phyloP scores from a whole-genome alignment of 177 flowering plant genomes.

The Vitis hybrid region DNA sequence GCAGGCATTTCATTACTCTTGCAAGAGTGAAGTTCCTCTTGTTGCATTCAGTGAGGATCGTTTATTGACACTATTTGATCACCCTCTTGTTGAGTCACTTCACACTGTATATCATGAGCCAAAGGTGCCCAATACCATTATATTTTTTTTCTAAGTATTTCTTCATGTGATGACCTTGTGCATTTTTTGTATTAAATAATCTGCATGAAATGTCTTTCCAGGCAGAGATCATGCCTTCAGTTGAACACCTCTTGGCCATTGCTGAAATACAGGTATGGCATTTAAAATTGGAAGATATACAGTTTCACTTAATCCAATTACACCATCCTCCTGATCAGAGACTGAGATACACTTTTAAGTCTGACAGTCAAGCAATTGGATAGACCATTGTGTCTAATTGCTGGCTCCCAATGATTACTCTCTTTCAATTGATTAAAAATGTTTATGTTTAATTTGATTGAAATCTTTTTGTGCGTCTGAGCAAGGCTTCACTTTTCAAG shows the following conservation, averaged over 20 bases:
- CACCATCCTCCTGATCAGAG: too few relatives aligned
- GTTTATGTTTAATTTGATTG: too few relatives aligned
- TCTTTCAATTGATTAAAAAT: too few relatives aligned
- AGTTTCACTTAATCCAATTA: not conserved
- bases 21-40: constrained; percentile 75
- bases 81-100: constrained; percentile 76
- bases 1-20: constrained; percentile 85
- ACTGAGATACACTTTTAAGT: too few relatives aligned
- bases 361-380: too few relatives aligned
- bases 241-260: constrained; percentile 66
- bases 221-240: constrained; percentile 85
- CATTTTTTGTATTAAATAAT: not conserved
- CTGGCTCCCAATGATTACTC: too few relatives aligned
- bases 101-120: constrained; percentile 85
- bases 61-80: constrained; percentile 81
- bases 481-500: too few relatives aligned
- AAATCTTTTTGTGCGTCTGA: too few relatives aligned
- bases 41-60: constrained; percentile 82
- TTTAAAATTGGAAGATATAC: not conserved
- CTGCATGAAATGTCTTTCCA: constrained; percentile 25
- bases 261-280: constrained; percentile 76
- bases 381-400: too few relatives aligned
- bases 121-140: constrained; percentile 49
- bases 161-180: not conserved
- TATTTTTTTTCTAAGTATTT: not conserved